A percentile compares a stretch with the other conserved stretches of the same genome.
Conservation (phyloP, 139 green algal genomes). For the Coelastrella sp. region DNA sequence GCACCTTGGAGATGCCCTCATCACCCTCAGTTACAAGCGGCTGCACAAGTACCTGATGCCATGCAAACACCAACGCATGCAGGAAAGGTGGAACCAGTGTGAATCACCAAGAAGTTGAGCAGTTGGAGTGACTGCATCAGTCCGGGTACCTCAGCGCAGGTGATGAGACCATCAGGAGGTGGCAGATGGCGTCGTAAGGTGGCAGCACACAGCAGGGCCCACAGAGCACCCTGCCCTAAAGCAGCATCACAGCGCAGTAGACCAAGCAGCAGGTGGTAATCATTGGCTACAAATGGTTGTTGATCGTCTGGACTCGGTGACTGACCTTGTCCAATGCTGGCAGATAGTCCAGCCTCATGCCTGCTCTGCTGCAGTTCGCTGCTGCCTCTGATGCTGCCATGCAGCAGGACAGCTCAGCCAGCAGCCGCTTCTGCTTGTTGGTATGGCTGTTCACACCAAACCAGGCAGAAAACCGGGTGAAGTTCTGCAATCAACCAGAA, state of each 20-base stretch:
- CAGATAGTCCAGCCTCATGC: constrained; percentile 85
- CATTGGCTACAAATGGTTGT: no score
- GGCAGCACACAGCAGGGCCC: no score
- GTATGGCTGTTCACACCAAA: constrained; percentile 89
- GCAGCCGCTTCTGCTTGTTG: constrained; percentile 91
- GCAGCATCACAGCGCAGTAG: no score
- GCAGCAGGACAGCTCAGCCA: constrained; percentile 89
- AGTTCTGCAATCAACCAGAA: constrained; percentile 70
- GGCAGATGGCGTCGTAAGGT: no score
- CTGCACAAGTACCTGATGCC: constrained; percentile 3
- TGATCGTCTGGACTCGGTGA: neutral
- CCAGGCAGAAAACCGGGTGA: constrained; percentile 93
- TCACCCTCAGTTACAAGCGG: constrained; percentile 61
- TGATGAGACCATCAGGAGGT: no score
- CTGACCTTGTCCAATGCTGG: constrained; percentile 74
- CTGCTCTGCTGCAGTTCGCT: neutral
- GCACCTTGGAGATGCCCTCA: constrained; percentile 72
- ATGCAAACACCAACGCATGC: neutral
- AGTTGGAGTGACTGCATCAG: neutral
- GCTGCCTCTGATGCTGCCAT: constrained; percentile 65
- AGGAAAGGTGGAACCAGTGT: neutral
- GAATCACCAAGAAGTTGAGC: neutral
- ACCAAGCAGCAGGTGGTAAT: no score
- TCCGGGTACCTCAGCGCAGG: neutral
- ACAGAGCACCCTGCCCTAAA: no score